Conservation (phyloP, 2,329 filamentous ascomycete species). For the Hymenotorrendiella dingleyae region DNA sequence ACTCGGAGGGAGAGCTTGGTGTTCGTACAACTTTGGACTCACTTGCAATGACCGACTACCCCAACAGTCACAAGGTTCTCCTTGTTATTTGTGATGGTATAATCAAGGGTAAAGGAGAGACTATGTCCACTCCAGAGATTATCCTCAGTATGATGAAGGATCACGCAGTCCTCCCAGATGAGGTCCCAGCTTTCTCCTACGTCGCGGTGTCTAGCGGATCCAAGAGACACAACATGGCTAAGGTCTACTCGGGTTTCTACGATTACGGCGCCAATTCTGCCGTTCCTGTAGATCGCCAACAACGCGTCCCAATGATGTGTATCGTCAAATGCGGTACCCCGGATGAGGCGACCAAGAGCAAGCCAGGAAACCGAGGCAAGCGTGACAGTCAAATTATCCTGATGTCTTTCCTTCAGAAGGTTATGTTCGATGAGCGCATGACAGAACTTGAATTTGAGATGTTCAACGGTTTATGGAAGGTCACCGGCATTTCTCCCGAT, state of each 20-base stretch:
- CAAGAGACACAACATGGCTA: conserved; percentile 99
- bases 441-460: conserved; percentile 98
- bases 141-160: conserved; percentile 93
- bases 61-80: conserved; percentile 97
- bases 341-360: conserved; percentile 71
- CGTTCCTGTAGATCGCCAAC: conserved; percentile 81
- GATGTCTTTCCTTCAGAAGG: conserved; percentile 99
- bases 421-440: conserved; percentile 99
- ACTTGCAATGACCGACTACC: conserved; percentile 95
- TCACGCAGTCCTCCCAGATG: conserved; percentile 68
- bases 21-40: conserved; percentile 93
- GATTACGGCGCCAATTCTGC: conserved; percentile 80
- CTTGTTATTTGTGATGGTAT: conserved; percentile 95
- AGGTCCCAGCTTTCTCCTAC: conserved; percentile 89
- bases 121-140: conserved; percentile 81
- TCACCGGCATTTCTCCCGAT: conserved; percentile 95
- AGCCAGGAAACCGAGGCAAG: conserved; percentile 96
- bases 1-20: conserved; percentile 91
- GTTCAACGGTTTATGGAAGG: conserved; percentile 99
- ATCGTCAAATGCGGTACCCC: conserved; percentile 94
- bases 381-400: conserved; percentile 98
- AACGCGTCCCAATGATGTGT: conserved; percentile 95
- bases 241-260: conserved; percentile 97
- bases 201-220: conserved; percentile 93
- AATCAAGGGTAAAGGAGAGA: conserved; percentile 92